These are phyloP conservation scores for Apiotrichum veenhuisii DNA, from an alignment of 1,284 basidiomycete genomes.

Conservation along the genomic window DNA sequence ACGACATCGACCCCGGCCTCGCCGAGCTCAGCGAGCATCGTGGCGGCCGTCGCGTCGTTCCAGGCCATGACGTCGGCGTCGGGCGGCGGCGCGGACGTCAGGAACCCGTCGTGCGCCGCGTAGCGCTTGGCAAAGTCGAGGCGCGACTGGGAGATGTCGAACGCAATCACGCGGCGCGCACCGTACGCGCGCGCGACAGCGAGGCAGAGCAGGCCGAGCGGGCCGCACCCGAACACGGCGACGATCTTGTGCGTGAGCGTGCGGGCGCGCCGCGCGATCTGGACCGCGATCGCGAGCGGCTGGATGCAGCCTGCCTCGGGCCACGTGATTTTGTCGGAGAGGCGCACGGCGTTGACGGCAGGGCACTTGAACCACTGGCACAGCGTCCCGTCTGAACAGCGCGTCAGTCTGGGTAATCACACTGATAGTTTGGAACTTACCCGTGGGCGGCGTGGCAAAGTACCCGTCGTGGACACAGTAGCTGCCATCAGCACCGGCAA, in stretches of 20 bases:
- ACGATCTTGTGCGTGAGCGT: constrained; percentile 58
- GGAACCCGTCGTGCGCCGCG: constrained; percentile 55
- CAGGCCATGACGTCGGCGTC: constrained; percentile 62
- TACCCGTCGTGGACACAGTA: constrained; percentile 19
- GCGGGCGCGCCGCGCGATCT: constrained; percentile 46
- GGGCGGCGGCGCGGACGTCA: constrained; percentile 23
- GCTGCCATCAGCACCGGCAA: constrained; percentile 1
- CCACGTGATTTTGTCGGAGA: constrained; percentile 22
- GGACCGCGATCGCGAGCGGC: constrained; percentile 83
- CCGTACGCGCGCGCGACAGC: constrained; percentile 84
- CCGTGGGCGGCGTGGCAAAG: constrained; percentile 25
- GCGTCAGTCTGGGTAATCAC: background rate
- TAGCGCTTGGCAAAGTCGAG: constrained; percentile 80
- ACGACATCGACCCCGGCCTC: constrained; percentile 56
- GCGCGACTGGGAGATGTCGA: constrained; percentile 57
- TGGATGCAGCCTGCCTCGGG: constrained; percentile 28
- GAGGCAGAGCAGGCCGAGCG: constrained; percentile 84
- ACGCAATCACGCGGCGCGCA: constrained; percentile 68
- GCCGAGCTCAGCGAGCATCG: constrained; percentile 47
- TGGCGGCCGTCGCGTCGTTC: constrained; percentile 44
- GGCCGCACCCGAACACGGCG: constrained; percentile 78
- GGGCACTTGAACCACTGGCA: constrained; percentile 20
- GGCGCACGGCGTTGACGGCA: constrained; percentile 11
- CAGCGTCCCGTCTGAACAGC: constrained; percentile 23
- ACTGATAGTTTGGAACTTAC: background rate